A percentile compares a stretch with the other conserved stretches of the same genome.
These are phyloP conservation scores for Plasmodium gonderi DNA, from an alignment of 169 alveolate genomes.

Conservation along the genomic window DNA sequence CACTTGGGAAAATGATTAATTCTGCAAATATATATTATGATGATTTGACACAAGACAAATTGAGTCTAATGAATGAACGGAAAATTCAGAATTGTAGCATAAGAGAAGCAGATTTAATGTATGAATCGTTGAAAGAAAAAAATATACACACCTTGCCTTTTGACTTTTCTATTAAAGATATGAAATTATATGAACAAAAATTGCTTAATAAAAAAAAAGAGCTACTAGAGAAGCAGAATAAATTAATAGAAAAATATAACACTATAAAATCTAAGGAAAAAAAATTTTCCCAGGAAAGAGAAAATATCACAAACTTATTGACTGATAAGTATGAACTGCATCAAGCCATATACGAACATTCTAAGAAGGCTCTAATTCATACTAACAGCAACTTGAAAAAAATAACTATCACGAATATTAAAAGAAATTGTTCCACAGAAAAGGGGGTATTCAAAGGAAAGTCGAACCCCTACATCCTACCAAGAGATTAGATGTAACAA, in stretches of 20 bases:
- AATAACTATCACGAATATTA: slow-evolving; percentile 32
- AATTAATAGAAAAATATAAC: slow-evolving; percentile 12
- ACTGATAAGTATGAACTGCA: slow-evolving; percentile 37
- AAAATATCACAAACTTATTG: slow-evolving; percentile 18
- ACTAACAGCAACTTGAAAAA: slow-evolving; percentile 25
- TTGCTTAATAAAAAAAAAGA: slow-evolving; percentile 23
- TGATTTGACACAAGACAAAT: neutral
- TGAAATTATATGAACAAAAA: slow-evolving; percentile 39
- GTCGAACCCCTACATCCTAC: neutral
- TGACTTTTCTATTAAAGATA: slow-evolving; percentile 61
- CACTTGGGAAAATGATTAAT: slow-evolving; percentile 11
- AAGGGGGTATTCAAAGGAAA: neutral
- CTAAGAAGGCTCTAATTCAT: slow-evolving; percentile 22
- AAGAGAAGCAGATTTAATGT: slow-evolving; percentile 20
- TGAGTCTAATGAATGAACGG: neutral
- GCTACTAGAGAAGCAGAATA: slow-evolving; percentile 38
- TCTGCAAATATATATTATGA: slow-evolving; percentile 1
- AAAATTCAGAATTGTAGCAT: slow-evolving; percentile 11
- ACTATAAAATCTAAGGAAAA: slow-evolving; percentile 14
- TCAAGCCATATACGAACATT: slow-evolving; percentile 24
- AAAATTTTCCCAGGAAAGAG: slow-evolving; percentile 36
- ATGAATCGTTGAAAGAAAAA: slow-evolving; percentile 43
- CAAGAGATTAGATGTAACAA: neutral
- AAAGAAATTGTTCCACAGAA: neutral
- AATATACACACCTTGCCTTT: slow-evolving; percentile 54